Base-by-base conservation (phyloP, 352 stramenopile genomes). In the Poterioochromonas sp. region DNA sequence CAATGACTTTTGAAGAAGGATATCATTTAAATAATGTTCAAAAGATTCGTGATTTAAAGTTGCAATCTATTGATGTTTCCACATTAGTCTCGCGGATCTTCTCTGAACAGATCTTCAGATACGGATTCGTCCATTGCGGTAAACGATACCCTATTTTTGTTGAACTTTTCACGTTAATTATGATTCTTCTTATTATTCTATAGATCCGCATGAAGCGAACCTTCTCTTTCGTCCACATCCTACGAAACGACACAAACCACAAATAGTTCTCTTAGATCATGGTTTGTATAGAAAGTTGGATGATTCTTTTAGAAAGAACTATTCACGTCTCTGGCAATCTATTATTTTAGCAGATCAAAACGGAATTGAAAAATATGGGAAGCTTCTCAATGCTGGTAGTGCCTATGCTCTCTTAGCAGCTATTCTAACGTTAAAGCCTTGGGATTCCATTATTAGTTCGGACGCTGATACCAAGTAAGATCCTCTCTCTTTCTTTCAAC, bases 191-290 rank as follows among this genome's bases (percentile, higher is more conserved):
- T 20, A 53, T 20, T 53, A 8, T 53, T 20, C 8, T 53, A 34
- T 62, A 79, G 94, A 98, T 80, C 94, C 94, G 32, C 94, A 98
- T 82, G 87, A 93, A 34, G 93, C 92, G 32, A 98, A 98, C 83
- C 87, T 96, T 12, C 91, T 96, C 60, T 86, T 94, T 12, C 84
- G 90, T 81, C 29, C n/a, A 71, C 62, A 71, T 71, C 62, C 62
- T 29, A 44, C 15, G 11, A 80, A 84, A 37, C 80, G 78, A n/a
- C 26, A 54, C 26, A 90, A 91, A 77, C 87, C 92, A 22, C 88
- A 98, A 85, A 85, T 99, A 37, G 93, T 98, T 51, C 83, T 99
- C 15, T 87, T 98, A 0, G 95, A 99, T 84, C 95, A 99, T 82
- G 95, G 95, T 29, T 84, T 99, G 1, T 99, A 99, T 76, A 89